Percentiles rank a stretch among this genome's conserved stretches.
Evolutionary conservation across 495 filamentous ascomycete genomes (phyloP).

Genomic region (Geopyxis carbonaria): DNA sequence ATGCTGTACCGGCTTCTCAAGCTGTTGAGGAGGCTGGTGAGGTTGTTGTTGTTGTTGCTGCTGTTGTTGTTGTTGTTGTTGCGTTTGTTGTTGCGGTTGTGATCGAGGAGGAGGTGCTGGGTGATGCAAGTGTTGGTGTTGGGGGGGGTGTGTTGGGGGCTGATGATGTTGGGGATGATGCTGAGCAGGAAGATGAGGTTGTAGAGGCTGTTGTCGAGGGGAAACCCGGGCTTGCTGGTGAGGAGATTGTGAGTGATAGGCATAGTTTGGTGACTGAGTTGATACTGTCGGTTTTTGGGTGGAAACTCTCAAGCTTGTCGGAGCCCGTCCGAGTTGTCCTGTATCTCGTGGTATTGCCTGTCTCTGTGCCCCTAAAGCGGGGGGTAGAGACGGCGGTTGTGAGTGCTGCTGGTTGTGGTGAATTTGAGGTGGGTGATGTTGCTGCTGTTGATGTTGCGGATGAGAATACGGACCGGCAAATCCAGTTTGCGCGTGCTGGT

Average conservation of each 20-base stretch:
- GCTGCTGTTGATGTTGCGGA: conserved; percentile 11
- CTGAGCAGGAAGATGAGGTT: conserved; percentile 1
- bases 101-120: neutral
- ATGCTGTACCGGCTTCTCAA: neutral
- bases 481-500: conserved; percentile 31
- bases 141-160: conserved; percentile 1
- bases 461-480: conserved; percentile 1
- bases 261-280: neutral
- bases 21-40: conserved; percentile 7
- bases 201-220: conserved; percentile 5
- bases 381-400: conserved; percentile 16
- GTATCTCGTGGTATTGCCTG: conserved; percentile 5
- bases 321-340: conserved; percentile 1
- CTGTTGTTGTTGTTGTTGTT: conserved; percentile 18
- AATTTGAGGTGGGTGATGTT: conserved; percentile 5
- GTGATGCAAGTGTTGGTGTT: neutral
- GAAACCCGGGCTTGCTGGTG: conserved; percentile 1
- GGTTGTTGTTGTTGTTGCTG: conserved; percentile 20
- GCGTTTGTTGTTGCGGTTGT: conserved; percentile 6
- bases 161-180: conserved; percentile 5
- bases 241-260: neutral
- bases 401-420: conserved; percentile 18
- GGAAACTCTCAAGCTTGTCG: neutral
- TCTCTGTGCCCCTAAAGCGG: conserved; percentile 4
- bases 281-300: conserved; percentile 2